A percentile compares a stretch with the other conserved stretches of the same genome.
Evolutionary conservation across 2,329 filamentous ascomycete genomes (phyloP).

Genomic region (Neonectria ditissima): DNA sequence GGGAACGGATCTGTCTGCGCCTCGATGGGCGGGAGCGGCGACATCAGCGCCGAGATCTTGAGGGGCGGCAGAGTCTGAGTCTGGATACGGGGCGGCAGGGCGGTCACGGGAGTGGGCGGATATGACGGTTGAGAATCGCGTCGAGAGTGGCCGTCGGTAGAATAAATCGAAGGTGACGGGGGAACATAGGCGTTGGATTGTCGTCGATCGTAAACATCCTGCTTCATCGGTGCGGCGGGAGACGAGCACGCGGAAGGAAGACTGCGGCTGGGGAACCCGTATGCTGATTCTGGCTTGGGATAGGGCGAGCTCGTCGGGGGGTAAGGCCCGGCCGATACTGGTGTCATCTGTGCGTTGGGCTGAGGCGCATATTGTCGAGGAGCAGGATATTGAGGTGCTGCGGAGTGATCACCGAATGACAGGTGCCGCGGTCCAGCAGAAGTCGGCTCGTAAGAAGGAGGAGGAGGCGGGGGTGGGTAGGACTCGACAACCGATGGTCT

Average conservation of each 20-base stretch:
- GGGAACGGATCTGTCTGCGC: slow-evolving; percentile 48
- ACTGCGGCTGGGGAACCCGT: slow-evolving; percentile 46
- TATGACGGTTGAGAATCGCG: slow-evolving; percentile 48
- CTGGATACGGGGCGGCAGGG: slow-evolving; percentile 43
- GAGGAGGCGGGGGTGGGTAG: slow-evolving; percentile 52
- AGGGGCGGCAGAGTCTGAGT: slow-evolving; percentile 49
- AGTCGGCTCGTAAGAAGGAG: slow-evolving; percentile 50
- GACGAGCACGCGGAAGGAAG: slow-evolving; percentile 48
- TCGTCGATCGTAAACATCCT: slow-evolving; percentile 54
- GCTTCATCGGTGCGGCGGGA: slow-evolving; percentile 46
- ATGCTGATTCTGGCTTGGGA: slow-evolving; percentile 53
- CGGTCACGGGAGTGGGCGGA: slow-evolving; percentile 42
- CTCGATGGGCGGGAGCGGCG: slow-evolving; percentile 52
- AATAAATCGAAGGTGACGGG: slow-evolving; percentile 52
- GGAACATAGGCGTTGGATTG: slow-evolving; percentile 53
- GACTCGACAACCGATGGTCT: slow-evolving; percentile 63
- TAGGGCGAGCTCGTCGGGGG: slow-evolving; percentile 55
- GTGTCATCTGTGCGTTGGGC: slow-evolving; percentile 49
- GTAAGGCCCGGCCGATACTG: slow-evolving; percentile 50
- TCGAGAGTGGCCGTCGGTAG: slow-evolving; percentile 46
- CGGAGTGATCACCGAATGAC: slow-evolving; percentile 49
- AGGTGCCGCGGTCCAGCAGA: slow-evolving; percentile 48
- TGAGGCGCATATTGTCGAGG: slow-evolving; percentile 54
- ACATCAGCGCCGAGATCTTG: slow-evolving; percentile 52
- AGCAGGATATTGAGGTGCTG: slow-evolving; percentile 50